These are phyloP conservation scores for Trypanosoma cruzi DNA, from an alignment of 208 protist species.

Conservation along the genomic window DNA sequence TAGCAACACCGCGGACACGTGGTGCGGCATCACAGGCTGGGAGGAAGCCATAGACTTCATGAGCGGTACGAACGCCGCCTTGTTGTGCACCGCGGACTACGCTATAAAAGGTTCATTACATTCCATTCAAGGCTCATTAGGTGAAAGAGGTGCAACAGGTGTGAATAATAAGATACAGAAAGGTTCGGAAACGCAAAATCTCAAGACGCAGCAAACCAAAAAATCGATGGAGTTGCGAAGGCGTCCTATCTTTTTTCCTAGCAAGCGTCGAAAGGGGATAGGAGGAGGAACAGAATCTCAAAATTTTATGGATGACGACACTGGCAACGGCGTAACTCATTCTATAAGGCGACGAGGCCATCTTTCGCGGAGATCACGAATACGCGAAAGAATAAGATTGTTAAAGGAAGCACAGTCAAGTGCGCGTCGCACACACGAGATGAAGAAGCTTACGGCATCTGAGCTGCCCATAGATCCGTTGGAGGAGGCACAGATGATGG, in stretches of 20 bases:
- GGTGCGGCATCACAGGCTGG: slow-evolving; percentile 29
- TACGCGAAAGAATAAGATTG: slow-evolving; percentile 49
- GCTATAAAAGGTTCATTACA: not conserved
- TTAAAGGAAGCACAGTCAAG: slow-evolving; percentile 39
- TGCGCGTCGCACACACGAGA: slow-evolving; percentile 31
- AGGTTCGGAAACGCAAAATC: not conserved
- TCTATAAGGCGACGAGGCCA: slow-evolving; percentile 36
- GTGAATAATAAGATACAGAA: slow-evolving; percentile 7
- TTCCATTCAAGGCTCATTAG: not conserved
- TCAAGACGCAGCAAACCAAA: slow-evolving; percentile 10
- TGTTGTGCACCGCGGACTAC: not conserved
- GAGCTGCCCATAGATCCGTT: slow-evolving; percentile 46
- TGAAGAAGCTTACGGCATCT: slow-evolving; percentile 52
- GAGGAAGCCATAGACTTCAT: slow-evolving; percentile 14
- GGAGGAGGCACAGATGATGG: slow-evolving; percentile 30
- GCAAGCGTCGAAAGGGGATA: slow-evolving; percentile 15
- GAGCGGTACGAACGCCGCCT: not conserved
- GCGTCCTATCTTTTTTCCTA: not conserved
- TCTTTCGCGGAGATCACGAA: slow-evolving; percentile 18
- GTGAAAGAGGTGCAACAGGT: slow-evolving; percentile 2
- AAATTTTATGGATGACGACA: slow-evolving; percentile 17
- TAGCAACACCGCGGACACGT: slow-evolving; percentile 2
- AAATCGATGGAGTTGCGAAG: slow-evolving; percentile 15
- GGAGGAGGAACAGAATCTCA: slow-evolving; percentile 6
- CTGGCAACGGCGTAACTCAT: slow-evolving; percentile 12